Evolutionary conservation across 179 eudicot genomes (phyloP).

Genomic region (Sideroxylon spinosum): DNA sequence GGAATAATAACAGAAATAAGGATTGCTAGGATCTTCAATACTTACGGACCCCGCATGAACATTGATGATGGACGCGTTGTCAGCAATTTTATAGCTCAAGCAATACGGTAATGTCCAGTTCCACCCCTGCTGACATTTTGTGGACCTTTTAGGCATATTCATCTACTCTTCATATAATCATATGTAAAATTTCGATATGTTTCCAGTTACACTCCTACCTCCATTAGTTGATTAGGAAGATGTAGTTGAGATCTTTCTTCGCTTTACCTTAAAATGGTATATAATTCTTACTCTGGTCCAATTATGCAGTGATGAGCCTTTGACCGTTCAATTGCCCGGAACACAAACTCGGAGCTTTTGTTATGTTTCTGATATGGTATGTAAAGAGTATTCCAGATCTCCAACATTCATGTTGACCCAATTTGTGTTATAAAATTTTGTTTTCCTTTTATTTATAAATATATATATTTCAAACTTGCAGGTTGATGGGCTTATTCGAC

Average conservation of each 20-base stretch:
- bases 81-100: slow-evolving; percentile 97
- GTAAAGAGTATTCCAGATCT: not conserved
- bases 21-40: slow-evolving; percentile 90
- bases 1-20: slow-evolving; percentile 51
- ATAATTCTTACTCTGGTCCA: not conserved
- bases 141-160: not conserved
- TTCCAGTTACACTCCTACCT: not conserved
- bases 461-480: slow-evolving; percentile 16
- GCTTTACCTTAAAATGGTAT: not conserved
- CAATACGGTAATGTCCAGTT: slow-evolving; percentile 52
- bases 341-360: slow-evolving; percentile 95
- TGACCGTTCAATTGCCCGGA: slow-evolving; percentile 92
- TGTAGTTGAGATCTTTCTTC: not conserved
- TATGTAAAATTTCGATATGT: not conserved
- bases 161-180: too few relatives aligned
- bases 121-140: not conserved
- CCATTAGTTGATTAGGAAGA: not conserved
- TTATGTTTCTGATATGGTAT: slow-evolving; percentile 89
- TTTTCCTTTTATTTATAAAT: too few relatives aligned
- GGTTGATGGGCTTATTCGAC: slow-evolving; percentile 79
- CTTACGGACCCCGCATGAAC: slow-evolving; percentile 97
- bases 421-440: not conserved
- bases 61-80: slow-evolving; percentile 97
- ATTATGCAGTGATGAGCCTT: slow-evolving; percentile 56
- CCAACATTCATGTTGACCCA: not conserved